These are phyloP conservation scores for Mycosphaerelloides madeirae DNA, from an alignment of 2,329 filamentous ascomycete species.

Conservation along the genomic window DNA sequence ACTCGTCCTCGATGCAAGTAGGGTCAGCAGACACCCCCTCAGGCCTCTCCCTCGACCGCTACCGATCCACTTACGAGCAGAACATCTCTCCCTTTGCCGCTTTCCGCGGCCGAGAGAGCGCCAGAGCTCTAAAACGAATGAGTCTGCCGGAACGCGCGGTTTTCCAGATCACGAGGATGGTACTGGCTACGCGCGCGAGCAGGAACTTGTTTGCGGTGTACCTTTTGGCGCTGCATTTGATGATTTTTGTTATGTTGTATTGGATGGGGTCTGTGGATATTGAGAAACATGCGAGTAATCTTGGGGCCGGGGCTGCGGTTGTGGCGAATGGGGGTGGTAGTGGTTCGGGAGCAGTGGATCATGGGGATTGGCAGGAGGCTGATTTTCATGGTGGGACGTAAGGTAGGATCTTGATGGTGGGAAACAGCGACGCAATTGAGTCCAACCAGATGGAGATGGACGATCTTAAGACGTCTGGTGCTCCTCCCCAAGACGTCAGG, in stretches of 20 bases:
- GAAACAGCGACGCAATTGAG: no score
- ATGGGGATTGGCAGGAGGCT: constrained; percentile 9
- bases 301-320: constrained; percentile 43
- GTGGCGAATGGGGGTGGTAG: constrained; percentile 30
- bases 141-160: constrained; percentile 83
- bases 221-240: constrained; percentile 78
- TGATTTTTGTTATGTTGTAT: constrained; percentile 84
- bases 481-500: no score
- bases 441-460: no score
- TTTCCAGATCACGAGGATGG: constrained; percentile 84
- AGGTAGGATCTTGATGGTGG: no score
- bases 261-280: constrained; percentile 69
- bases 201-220: constrained; percentile 92
- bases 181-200: constrained; percentile 83
- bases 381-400: constrained; percentile 5
- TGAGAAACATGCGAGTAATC: constrained; percentile 56
- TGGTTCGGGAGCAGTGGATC: constrained; percentile 7
- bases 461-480: no score
- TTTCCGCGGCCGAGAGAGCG: constrained; percentile 88
- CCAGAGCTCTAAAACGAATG: constrained; percentile 88
- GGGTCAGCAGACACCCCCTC: constrained; percentile 53
- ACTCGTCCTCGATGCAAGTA: constrained; percentile 65
- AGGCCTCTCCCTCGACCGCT: constrained; percentile 71
- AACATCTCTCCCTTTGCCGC: constrained; percentile 94
- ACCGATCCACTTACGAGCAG: constrained; percentile 87